phyloP scores from a whole-genome alignment of 768 basidiomycete genomes.

The Hygrophoropsis aurantiaca region DNA sequence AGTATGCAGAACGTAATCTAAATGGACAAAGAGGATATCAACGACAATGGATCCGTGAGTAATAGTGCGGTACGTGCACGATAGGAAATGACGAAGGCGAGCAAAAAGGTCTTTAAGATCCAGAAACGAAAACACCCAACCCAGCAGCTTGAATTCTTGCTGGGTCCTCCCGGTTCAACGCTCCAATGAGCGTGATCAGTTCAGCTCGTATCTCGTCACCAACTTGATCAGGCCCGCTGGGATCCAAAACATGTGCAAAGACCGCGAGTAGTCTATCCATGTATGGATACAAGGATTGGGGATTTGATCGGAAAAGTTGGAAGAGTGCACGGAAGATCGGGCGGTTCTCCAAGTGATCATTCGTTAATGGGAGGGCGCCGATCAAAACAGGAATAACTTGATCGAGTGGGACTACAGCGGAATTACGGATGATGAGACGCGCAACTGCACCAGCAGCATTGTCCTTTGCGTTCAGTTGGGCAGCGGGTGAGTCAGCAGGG shows the following conservation, averaged over 20 bases:
- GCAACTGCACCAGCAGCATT: constrained; percentile 96
- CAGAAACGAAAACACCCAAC: constrained; percentile 52
- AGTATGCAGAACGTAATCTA: constrained; percentile 22
- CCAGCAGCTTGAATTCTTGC: constrained; percentile 82
- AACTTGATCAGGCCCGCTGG: constrained; percentile 70
- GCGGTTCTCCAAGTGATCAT: constrained; percentile 88
- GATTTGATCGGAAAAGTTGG: constrained; percentile 79
- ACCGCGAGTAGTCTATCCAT: constrained; percentile 78
- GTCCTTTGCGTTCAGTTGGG: constrained; percentile 84
- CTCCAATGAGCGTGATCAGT: constrained; percentile 70
- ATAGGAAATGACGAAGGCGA: constrained; percentile 2
- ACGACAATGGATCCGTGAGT: constrained; percentile 3
- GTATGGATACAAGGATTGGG: constrained; percentile 66
- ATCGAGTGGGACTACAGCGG: constrained; percentile 78
- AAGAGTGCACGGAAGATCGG: constrained; percentile 89
- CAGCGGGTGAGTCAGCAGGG: constrained; percentile 56
- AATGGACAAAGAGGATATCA: constrained; percentile 4
- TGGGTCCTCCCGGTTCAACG: constrained; percentile 74
- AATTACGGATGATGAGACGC: constrained; percentile 82
- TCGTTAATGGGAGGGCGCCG: constrained; percentile 77
- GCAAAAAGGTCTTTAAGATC: constrained; percentile 29
- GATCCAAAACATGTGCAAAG: constrained; percentile 82
- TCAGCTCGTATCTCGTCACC: constrained; percentile 76
- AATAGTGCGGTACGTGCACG: background rate
- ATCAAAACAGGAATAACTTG: constrained; percentile 88